phyloP scores from a whole-genome alignment of 169 alveolate genomes.

The Sarcocystis neurona region DNA sequence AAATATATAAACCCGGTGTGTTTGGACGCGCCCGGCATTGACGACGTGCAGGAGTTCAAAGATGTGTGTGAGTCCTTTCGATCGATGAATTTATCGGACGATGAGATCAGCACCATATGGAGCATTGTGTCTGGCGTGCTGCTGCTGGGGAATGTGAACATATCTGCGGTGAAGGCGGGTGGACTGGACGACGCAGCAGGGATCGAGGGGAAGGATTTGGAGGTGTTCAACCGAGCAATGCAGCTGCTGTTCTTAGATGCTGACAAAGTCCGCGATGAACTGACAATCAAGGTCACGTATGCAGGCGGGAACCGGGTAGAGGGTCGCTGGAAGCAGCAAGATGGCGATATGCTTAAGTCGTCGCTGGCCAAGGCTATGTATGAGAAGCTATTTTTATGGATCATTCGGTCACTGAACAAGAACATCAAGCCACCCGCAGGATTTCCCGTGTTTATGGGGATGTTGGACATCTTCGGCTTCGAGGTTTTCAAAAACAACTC shows the following conservation, averaged over 20 bases:
- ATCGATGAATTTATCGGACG: slow-evolving; percentile 86
- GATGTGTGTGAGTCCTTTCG: slow-evolving; percentile 90
- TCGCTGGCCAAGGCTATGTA: slow-evolving; percentile 94
- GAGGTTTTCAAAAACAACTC: slow-evolving; percentile 95
- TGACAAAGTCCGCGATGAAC: slow-evolving; percentile 75
- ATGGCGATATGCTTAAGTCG: slow-evolving; percentile 85
- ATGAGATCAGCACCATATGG: slow-evolving; percentile 86
- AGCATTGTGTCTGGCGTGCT: slow-evolving; percentile 86
- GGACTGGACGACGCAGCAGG: slow-evolving; percentile 89
- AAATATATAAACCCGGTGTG: slow-evolving; percentile 87
- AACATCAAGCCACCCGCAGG: slow-evolving; percentile 89
- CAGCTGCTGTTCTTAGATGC: slow-evolving; percentile 81
- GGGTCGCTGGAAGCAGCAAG: slow-evolving; percentile 86
- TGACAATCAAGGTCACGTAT: slow-evolving; percentile 79
- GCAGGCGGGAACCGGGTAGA: slow-evolving; percentile 83
- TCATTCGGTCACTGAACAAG: slow-evolving; percentile 91
- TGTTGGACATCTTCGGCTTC: slow-evolving; percentile 98
- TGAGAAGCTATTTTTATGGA: slow-evolving; percentile 94
- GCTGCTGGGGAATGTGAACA: slow-evolving; percentile 93
- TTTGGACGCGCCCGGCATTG: slow-evolving; percentile 88
- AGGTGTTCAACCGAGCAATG: slow-evolving; percentile 79
- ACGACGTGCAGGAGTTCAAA: slow-evolving; percentile 91
- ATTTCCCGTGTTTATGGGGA: slow-evolving; percentile 79
- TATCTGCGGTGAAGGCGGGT: slow-evolving; percentile 81
- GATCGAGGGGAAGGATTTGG: slow-evolving; percentile 75